phyloP scores from a whole-genome alignment of 768 basidiomycete species.

The Antrodiella citrinella region DNA sequence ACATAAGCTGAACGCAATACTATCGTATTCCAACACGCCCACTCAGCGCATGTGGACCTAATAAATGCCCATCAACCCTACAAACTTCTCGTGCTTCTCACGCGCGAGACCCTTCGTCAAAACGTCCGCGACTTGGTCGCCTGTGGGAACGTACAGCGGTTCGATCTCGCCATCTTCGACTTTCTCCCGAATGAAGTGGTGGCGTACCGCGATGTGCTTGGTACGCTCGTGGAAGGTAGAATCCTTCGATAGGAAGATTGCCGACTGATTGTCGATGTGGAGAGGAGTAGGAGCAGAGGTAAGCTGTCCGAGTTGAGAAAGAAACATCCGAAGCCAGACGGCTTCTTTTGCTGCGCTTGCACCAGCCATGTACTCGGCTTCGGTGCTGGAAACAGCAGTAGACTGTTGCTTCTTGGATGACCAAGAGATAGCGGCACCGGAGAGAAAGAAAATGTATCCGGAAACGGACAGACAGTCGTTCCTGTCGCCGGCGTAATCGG shows the following conservation, averaged over 20 bases:
- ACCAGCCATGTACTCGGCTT: conserved; percentile 29
- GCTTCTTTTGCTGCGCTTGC: conserved; percentile 21
- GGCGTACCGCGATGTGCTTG: conserved; percentile 30
- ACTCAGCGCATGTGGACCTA: no score
- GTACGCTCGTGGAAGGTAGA: conserved; percentile 21
- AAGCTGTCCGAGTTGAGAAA: conserved; percentile 3
- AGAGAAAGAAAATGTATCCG: conserved; percentile 23
- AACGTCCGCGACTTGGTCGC: conserved; percentile 25
- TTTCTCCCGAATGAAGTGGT: conserved; percentile 21
- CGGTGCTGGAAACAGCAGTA: conserved; percentile 23
- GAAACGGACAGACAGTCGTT: conserved; percentile 16
- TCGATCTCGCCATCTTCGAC: conserved; percentile 1
- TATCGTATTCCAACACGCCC: no score
- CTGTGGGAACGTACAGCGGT: conserved; percentile 5
- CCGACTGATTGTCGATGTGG: conserved; percentile 10
- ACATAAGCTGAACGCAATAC: no score
- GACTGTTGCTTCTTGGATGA: conserved; percentile 20
- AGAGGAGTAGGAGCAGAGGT: conserved; percentile 3
- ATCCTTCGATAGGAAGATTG: conserved; percentile 19
- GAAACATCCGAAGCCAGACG: conserved; percentile 19
- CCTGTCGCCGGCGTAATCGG: conserved; percentile 20
- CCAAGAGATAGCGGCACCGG: conserved; percentile 21
- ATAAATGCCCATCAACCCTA: no score
- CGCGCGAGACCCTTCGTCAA: conserved; percentile 4
- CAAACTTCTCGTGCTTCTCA: conserved; percentile 6